Percentiles rank a stretch among this genome's conserved stretches.
These are phyloP conservation scores for Hansenula lynferdii DNA, from an alignment of 1,139 yeast species.

Conservation along the genomic window DNA sequence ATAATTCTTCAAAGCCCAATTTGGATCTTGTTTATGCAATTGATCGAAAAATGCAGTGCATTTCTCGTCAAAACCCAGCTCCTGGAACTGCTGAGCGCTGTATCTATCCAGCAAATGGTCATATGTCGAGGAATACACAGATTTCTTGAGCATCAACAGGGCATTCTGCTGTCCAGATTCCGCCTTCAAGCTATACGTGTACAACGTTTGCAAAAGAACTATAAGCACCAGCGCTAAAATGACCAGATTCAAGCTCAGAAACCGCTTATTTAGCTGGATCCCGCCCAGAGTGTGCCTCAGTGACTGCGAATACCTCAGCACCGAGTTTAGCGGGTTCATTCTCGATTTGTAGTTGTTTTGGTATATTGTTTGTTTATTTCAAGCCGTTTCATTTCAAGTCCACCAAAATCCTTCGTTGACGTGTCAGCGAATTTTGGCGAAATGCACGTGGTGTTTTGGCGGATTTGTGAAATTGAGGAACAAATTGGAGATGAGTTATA, in stretches of 20 bases:
- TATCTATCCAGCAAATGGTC: slow-evolving; percentile 7
- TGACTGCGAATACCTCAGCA: slow-evolving; percentile 7
- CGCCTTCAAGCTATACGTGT: no score
- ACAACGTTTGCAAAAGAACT: slow-evolving; percentile 8
- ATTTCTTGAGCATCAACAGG: slow-evolving; percentile 11
- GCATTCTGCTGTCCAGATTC: no score
- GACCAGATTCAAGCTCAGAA: slow-evolving; percentile 14
- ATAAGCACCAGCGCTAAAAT: slow-evolving; percentile 8
- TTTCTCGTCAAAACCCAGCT: slow-evolving; percentile 8
- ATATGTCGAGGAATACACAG: slow-evolving; percentile 11
- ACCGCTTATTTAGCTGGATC: slow-evolving; percentile 12
- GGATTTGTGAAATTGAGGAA: no score
- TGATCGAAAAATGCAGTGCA: slow-evolving; percentile 17
- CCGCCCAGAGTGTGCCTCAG: neutral
- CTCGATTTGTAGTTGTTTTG: no score
- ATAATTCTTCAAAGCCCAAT: slow-evolving; percentile 20
- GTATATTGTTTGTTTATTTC: no score
- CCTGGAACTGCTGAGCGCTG: slow-evolving; percentile 5
- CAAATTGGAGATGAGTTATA: no score
- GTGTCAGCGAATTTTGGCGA: no score
- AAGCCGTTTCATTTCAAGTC: no score
- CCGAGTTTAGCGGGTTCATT: neutral
- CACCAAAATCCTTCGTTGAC: no score
- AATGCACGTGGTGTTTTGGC: no score
- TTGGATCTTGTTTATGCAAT: slow-evolving; percentile 6